Base-by-base conservation (phyloP, 2,329 filamentous ascomycete genomes). In the Stagonosporopsis vannaccii region DNA sequence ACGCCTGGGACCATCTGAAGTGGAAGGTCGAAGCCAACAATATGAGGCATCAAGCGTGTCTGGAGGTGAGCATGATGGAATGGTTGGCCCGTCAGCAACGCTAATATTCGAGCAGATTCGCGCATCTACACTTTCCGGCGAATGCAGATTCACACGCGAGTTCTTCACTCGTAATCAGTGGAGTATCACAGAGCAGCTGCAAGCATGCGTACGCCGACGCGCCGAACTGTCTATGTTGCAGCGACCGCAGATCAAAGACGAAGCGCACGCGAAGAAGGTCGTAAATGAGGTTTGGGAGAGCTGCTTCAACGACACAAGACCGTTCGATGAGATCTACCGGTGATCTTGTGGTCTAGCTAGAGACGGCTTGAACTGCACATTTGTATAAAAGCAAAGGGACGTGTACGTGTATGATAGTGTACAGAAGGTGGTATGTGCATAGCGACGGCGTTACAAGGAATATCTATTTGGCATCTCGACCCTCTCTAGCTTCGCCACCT, bases 281-380 rank as follows among this genome's bases (percentile, higher is more conserved):
- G 92, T 99, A 55, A 95, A 98, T 77, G 89, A 96, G 77, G 95
- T 99, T n/a, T 99, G 94, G 92, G 93, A 97, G 66, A 97, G 92
- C 68, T 99, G 95, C 77, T 99, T 96, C 75, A 81, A 86, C 47
- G 95, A 99, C 77, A 98, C 94, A 4, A 83, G 95, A 70, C 95
- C 95, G 2, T 99, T 99, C 77, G 92, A 98, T 75, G 94, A 98
- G 75, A 92, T 99, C 49, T 99, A 97, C 76, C 88, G 91, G 75
- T 94, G 9, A 46, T 22, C 1, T 2, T 5, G 9, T 15, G 25
- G 9, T 12, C n/a, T 30, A 11, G 23, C 13, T n/a, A 19, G 40
- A 11, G 11, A 4, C 51, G 23, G 20, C 5, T 5, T 6, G 3
- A n/a, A n/a, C n/a, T n/a, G n/a, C n/a, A n/a, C n/a, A n/a, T n/a